Base-by-base conservation (phyloP, 495 filamentous ascomycete genomes). In the Penicillium mononematosum region DNA sequence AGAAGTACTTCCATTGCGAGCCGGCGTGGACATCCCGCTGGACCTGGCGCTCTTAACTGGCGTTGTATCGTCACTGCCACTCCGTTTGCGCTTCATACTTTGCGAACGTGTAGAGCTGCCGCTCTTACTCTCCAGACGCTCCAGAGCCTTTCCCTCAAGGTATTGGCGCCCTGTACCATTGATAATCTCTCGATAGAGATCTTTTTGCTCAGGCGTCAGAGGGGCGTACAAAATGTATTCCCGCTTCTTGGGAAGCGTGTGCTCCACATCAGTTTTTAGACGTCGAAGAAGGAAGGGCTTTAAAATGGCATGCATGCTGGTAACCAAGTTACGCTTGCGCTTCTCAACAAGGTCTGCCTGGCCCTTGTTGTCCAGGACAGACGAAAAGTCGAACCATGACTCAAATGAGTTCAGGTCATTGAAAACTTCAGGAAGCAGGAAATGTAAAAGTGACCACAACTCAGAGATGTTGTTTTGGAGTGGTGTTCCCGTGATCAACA, bases 221-320 rank as follows among this genome's bases (percentile, higher is more conserved):
- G 92, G 94, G 5, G 94, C 92, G 57, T 89, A 98, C 6, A 98
- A 73, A 19, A 98, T 87, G 66, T 98, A 98, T 69, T 98, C 94
- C 34, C 94, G 84, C 75, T 98, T 98, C 71, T 91, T 91, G 0
- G 94, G 94, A n/a, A 98, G 73, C 47, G 87, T 81, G 19, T 83
- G 86, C 65, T 95, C 91, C 2, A 98, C 94, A 70, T 98, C 94
- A 1, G 90, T 86, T 72, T 98, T 98, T 53, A 98, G 82, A 27
- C 94, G 81, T 8, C 94, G 83, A 9, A 98, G 77, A 0, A 98
- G 80, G 61, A 98, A 88, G 0, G 94, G 94, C 59, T 97, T 96
- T 2, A 98, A 74, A 31, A 98, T 91, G 0, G 90, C 84, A 67
- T 98, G 94, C 63, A 98, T 88, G 38, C 90, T 91, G 31, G 89